A percentile compares a stretch with the other conserved stretches of the same genome.
These are phyloP conservation scores for Carex kokanica DNA, from an alignment of 176 grass and related monocot genomes.

Conservation along the genomic window DNA sequence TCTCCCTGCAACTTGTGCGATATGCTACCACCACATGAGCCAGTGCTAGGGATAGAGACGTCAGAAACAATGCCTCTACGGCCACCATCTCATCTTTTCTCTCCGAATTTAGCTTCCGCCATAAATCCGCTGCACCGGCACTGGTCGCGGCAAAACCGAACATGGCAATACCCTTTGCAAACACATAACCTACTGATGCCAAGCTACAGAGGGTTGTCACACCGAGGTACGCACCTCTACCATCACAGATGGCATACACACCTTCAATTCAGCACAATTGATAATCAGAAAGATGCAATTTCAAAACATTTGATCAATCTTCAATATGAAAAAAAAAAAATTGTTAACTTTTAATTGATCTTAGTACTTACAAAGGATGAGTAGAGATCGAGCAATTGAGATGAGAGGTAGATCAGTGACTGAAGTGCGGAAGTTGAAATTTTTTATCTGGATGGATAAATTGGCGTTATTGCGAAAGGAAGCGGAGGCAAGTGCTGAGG, in stretches of 20 bases:
- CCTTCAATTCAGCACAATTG: conserved; percentile 33
- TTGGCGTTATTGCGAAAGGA: conserved; percentile 31
- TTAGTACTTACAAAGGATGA: conserved; percentile 63
- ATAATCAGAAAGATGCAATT: background rate
- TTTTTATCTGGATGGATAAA: conserved; percentile 27
- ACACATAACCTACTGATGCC: conserved; percentile 47
- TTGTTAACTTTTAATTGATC: background rate
- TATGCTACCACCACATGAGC: conserved; percentile 82
- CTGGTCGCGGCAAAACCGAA: conserved; percentile 7
- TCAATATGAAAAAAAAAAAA: background rate
- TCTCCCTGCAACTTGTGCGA: conserved; percentile 83
- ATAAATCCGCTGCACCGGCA: background rate
- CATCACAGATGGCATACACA: conserved; percentile 53
- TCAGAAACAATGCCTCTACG: conserved; percentile 49
- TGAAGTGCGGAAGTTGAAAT: conserved; percentile 68
- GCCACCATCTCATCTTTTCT: conserved; percentile 27
- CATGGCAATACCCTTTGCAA: conserved; percentile 49
- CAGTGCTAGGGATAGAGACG: conserved; percentile 59
- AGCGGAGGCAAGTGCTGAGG: conserved; percentile 49
- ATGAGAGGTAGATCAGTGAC: conserved; percentile 66
- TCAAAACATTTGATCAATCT: background rate
- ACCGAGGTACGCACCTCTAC: conserved; percentile 51
- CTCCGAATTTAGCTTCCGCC: conserved; percentile 8
- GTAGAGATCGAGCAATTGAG: conserved; percentile 53
- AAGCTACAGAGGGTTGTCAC: conserved; percentile 42